Conservation (phyloP, 768 basidiomycete species). For the Calocybe indica region DNA sequence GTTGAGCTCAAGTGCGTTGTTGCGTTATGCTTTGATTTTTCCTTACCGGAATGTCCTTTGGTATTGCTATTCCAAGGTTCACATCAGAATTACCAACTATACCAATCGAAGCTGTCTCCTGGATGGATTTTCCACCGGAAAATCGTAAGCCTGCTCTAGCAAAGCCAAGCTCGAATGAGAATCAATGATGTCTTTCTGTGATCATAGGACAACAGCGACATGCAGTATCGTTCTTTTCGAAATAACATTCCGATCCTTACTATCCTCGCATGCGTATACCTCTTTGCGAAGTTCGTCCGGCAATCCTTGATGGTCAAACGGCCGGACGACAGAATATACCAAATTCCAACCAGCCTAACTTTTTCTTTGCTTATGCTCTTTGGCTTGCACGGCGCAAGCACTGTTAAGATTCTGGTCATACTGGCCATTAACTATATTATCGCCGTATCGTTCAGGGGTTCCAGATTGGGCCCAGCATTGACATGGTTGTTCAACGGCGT, state of each 20-base stretch:
- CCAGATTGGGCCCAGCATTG: slow-evolving; percentile 40
- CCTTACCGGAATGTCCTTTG: too few species aligned
- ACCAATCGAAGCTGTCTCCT: slow-evolving; percentile 45
- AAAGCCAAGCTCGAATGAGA: too few species aligned
- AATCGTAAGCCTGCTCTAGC: slow-evolving; percentile 49
- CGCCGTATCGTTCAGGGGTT: slow-evolving; percentile 37
- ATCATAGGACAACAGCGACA: slow-evolving; percentile 83
- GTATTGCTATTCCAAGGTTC: slow-evolving; percentile 13
- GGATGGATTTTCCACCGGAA: slow-evolving; percentile 83
- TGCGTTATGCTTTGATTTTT: too few species aligned
- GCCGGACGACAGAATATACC: slow-evolving; percentile 21
- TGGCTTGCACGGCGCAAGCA: slow-evolving; percentile 76
- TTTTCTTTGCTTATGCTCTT: slow-evolving; percentile 63
- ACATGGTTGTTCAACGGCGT: slow-evolving; percentile 77
- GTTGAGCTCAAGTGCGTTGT: slow-evolving; percentile 66
- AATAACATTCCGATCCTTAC: slow-evolving; percentile 66
- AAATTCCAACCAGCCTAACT: slow-evolving; percentile 51
- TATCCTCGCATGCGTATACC: slow-evolving; percentile 40
- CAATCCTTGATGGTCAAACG: slow-evolving; percentile 20
- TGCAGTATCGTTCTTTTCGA: slow-evolving; percentile 87
- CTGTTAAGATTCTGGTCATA: slow-evolving; percentile 72
- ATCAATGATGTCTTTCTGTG: background rate
- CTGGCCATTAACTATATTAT: slow-evolving; percentile 65
- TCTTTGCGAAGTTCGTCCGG: slow-evolving; percentile 50
- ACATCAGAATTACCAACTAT: slow-evolving; percentile 70